phyloP scores from a whole-genome alignment of 75 land plant species.

The Pseudotsuga menziesii region DNA sequence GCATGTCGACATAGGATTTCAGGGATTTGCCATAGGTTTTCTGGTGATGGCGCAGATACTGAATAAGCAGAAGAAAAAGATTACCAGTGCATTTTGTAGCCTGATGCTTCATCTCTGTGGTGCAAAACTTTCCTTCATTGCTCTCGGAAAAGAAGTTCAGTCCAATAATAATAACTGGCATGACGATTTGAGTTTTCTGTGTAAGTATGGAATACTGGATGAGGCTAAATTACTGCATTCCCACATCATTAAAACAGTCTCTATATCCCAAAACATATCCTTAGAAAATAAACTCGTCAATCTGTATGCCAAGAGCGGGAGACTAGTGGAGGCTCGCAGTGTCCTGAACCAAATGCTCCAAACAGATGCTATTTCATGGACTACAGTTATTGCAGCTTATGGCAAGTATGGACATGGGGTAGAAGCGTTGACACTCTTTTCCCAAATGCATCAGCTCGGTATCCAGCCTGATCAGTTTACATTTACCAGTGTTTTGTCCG shows the following conservation, averaged over 20 bases:
- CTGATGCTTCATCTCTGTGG: too few relatives aligned
- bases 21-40: too few relatives aligned
- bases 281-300: constrained; percentile 23
- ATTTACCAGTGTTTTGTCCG: constrained; percentile 43
- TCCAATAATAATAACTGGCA: too few relatives aligned
- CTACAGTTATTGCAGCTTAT: constrained; percentile 56
- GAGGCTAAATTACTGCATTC: background rate
- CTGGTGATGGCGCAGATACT: too few relatives aligned
- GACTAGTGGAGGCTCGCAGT: constrained; percentile 22
- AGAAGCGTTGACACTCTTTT: constrained; percentile 33
- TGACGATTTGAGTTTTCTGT: too few relatives aligned
- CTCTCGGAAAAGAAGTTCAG: too few relatives aligned
- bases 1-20: too few relatives aligned
- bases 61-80: too few relatives aligned
- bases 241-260: background rate
- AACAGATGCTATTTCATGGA: constrained; percentile 54
- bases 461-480: constrained; percentile 47
- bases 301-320: constrained; percentile 41
- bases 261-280: background rate
- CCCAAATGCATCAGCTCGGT: constrained; percentile 30
- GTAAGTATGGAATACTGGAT: background rate
- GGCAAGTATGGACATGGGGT: constrained; percentile 36
- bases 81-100: too few relatives aligned
- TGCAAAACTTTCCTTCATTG: too few relatives aligned
- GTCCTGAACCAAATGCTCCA: constrained; percentile 44